Percentiles rank a stretch among this genome's conserved stretches.
phyloP scores from a whole-genome alignment of 805 yeast genomes.

The Ogataea corticis region DNA sequence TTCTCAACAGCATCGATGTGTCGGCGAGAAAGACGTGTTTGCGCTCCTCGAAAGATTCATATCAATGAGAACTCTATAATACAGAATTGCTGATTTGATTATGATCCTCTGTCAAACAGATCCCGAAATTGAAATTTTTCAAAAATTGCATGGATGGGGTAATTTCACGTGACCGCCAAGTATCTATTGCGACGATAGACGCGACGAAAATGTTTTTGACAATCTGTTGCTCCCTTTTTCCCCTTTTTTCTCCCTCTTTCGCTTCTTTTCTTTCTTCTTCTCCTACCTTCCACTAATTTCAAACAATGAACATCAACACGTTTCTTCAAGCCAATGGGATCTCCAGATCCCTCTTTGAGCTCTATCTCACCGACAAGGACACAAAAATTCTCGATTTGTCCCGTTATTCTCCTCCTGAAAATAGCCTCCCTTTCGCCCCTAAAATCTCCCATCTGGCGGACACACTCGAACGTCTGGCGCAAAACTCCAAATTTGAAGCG shows the following conservation, averaged over 20 bases:
- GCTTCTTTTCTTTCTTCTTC: background rate
- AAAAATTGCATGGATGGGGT: slow-evolving; percentile 7
- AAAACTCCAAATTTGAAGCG: slow-evolving; percentile 14
- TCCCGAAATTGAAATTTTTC: background rate
- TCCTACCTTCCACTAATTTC: no score
- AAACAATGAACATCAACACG: slow-evolving; percentile 17
- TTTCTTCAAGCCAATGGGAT: slow-evolving; percentile 10
- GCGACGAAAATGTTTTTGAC: background rate
- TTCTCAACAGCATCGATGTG: background rate
- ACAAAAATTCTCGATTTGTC: background rate
- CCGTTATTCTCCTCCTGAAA: background rate
- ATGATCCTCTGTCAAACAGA: background rate
- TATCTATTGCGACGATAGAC: background rate
- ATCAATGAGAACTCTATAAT: background rate
- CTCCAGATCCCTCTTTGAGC: slow-evolving; percentile 4
- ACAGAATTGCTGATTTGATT: background rate
- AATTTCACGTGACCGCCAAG: slow-evolving; percentile 20
- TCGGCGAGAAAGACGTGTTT: no score
- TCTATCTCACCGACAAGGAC: slow-evolving; percentile 7
- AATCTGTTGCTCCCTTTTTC: background rate
- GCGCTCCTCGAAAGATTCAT: no score
- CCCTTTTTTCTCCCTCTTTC: background rate
- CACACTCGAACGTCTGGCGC: slow-evolving; percentile 10
- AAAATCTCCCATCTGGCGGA: slow-evolving; percentile 7
- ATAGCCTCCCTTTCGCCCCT: background rate